phyloP scores from a whole-genome alignment of 805 yeast genomes.

The Candida ascalaphidarum region DNA sequence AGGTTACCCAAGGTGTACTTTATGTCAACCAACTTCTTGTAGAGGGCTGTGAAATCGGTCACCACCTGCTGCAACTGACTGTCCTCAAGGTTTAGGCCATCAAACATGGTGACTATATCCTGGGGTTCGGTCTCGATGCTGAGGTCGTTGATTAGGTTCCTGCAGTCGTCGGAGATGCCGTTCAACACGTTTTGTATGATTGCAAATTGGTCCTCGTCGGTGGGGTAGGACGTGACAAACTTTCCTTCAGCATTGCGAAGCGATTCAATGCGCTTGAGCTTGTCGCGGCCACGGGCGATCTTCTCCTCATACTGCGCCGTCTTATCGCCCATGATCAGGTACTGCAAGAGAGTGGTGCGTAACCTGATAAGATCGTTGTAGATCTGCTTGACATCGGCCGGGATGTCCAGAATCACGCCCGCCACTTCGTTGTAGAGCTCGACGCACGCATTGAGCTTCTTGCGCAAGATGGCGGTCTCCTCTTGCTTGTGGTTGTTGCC shows the following conservation, averaged over 20 bases:
- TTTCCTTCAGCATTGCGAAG: slow-evolving; percentile 49
- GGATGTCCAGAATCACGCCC: slow-evolving; percentile 36
- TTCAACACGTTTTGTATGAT: slow-evolving; percentile 44
- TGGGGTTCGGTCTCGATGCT: slow-evolving; percentile 31
- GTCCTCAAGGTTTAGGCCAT: slow-evolving; percentile 6
- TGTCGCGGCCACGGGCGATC: slow-evolving; percentile 11
- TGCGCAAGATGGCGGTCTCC: slow-evolving; percentile 52
- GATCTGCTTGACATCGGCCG: slow-evolving; percentile 28
- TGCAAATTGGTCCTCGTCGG: slow-evolving; percentile 11
- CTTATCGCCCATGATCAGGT: slow-evolving; percentile 11
- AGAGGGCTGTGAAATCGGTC: slow-evolving; percentile 40
- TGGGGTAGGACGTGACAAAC: slow-evolving; percentile 21
- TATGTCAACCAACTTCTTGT: slow-evolving; percentile 53
- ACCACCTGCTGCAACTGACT: no score
- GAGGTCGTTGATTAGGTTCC: slow-evolving; percentile 63
- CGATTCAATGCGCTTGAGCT: slow-evolving; percentile 20
- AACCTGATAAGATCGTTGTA: slow-evolving; percentile 55
- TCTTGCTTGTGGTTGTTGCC: slow-evolving; percentile 36
- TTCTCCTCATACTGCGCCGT: slow-evolving; percentile 1
- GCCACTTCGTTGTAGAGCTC: slow-evolving; percentile 50
- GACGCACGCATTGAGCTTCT: slow-evolving; percentile 58
- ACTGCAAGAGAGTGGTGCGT: slow-evolving; percentile 45
- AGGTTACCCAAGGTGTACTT: slow-evolving; percentile 74
- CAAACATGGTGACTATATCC: slow-evolving; percentile 14
- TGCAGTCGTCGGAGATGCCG: slow-evolving; percentile 79